A percentile compares a stretch with the other conserved stretches of the same genome.
phyloP scores from a whole-genome alignment of 805 yeast genomes.

The Isabelozyma gotoi region DNA sequence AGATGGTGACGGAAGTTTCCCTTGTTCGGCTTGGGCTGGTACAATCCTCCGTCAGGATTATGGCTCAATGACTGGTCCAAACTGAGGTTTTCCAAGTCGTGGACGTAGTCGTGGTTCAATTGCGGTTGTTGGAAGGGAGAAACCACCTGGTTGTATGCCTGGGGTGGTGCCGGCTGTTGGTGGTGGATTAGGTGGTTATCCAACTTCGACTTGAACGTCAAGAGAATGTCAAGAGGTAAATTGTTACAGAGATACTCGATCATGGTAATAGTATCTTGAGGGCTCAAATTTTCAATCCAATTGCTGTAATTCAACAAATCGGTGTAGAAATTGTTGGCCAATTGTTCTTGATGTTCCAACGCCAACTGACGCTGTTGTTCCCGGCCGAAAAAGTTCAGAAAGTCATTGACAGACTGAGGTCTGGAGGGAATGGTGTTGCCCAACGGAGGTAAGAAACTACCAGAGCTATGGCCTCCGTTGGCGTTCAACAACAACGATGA shows the following conservation, averaged over 20 bases:
- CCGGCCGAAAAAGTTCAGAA: slow-evolving; percentile 19
- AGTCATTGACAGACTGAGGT: slow-evolving; percentile 45
- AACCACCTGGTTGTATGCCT: slow-evolving; percentile 4
- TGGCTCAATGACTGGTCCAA: neutral
- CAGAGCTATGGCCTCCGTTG: neutral
- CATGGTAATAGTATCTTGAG: slow-evolving; percentile 52
- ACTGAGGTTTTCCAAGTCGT: neutral
- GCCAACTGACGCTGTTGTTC: slow-evolving; percentile 11
- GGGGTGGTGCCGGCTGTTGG: slow-evolving; percentile 2
- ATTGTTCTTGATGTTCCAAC: slow-evolving; percentile 9
- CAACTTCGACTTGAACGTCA: slow-evolving; percentile 48
- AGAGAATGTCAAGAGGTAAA: slow-evolving; percentile 51
- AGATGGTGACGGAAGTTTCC: slow-evolving; percentile 23
- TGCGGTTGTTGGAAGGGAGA: slow-evolving; percentile 9
- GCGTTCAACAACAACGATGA: slow-evolving; percentile 20
- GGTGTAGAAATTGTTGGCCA: slow-evolving; percentile 39
- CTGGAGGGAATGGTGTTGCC: slow-evolving; percentile 32
- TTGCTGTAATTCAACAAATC: slow-evolving; percentile 50
- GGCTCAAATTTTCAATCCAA: slow-evolving; percentile 51
- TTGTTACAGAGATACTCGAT: slow-evolving; percentile 53
- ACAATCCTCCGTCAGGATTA: slow-evolving; percentile 12
- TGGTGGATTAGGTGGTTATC: slow-evolving; percentile 34
- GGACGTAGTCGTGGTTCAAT: neutral
- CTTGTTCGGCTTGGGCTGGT: slow-evolving; percentile 42
- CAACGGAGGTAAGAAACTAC: slow-evolving; percentile 27